Evolutionary conservation across 129 eudicot genomes (phyloP), one percentile per base, ranked within the genome.

Genomic region (Flaveria bidentis): DNA sequence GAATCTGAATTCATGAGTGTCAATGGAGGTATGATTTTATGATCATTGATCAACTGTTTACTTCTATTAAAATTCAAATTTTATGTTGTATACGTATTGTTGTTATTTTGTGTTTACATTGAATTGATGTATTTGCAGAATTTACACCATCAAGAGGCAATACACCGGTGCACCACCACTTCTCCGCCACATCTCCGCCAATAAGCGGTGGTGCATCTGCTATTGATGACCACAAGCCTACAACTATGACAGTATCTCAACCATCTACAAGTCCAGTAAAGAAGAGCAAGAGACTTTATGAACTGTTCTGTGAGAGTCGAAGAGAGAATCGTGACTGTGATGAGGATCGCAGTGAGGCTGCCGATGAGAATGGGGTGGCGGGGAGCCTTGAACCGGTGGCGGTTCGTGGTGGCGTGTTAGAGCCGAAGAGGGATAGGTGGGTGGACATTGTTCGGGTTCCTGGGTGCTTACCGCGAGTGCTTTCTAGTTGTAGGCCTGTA

Each of bases 91-190:
- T 33, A 33, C 7, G 1, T 28, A 6, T 4, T 28, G 14, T 4
- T 30, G 36, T 30, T 30, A 30, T 13, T 41, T 57, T 22, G 10
- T 41, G 47, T 55, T 65, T 55, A 5, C 18, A 45, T 41, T 56
- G 9, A 64, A 26, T 23, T 74, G 47, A 25, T 25, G 3, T 58
- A 18, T 67, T 12, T 76, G 82, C 85, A 85, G 92, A 87, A 73
- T 87, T 85, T 74, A 84, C 91, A 16, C 89, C 92, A 62, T 90
- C 96, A 49, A 86, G 88, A 2, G 88, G 90, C 53, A 89, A 23
- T 53, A 87, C 96, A 12, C 96, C 96, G 6, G 87, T 85, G 66
- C 96, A 85, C 79, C 85, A 63, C 65, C 72, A 58, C 57, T 79
- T 81, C 77, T 23, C 80, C 1, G 45, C 42, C 3, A 76, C 85